These are phyloP conservation scores for Neofusicoccum sp. DNA, from an alignment of 2,329 filamentous ascomycete genomes.

Conservation along the genomic window DNA sequence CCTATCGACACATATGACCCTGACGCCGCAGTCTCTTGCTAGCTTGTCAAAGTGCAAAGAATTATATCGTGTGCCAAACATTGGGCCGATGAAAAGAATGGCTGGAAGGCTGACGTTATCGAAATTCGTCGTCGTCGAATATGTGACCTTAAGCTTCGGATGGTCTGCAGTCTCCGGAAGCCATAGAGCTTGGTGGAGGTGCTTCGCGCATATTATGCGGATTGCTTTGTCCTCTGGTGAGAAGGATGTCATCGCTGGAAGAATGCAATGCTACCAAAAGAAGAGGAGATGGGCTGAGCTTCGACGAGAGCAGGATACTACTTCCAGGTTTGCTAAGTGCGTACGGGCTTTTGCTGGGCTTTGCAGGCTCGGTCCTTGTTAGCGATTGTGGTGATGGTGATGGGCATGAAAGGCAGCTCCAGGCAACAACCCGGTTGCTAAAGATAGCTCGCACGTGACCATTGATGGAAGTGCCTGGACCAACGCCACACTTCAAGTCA, in stretches of 20 bases:
- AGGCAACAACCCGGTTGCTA: neutral
- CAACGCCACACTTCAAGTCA: no score
- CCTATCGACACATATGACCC: conserved; percentile 42
- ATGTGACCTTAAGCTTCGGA: conserved; percentile 27
- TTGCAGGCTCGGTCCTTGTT: neutral
- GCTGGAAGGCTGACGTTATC: conserved; percentile 24
- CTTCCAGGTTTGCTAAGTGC: neutral
- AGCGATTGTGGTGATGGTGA: neutral
- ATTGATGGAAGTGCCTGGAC: neutral
- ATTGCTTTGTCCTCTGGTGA: conserved; percentile 17
- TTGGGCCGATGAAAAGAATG: conserved; percentile 40
- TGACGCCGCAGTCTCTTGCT: conserved; percentile 31
- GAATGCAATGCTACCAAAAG: conserved; percentile 4
- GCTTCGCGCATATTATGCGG: conserved; percentile 17
- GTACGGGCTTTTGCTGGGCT: neutral
- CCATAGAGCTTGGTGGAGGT: conserved; percentile 28
- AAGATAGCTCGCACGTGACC: neutral
- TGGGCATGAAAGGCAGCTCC: neutral
- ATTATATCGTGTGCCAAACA: conserved; percentile 39
- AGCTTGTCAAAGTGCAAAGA: conserved; percentile 31
- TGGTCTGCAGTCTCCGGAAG: conserved; percentile 26
- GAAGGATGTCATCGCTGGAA: conserved; percentile 8
- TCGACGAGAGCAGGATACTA: neutral
- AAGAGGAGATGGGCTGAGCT: conserved; percentile 2
- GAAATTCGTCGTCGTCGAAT: conserved; percentile 33